Evolutionary conservation across 2,329 filamentous ascomycete species (phyloP), one percentile per base, ranked within the genome.

Genomic region (Sclerotiophoma versabilis): DNA sequence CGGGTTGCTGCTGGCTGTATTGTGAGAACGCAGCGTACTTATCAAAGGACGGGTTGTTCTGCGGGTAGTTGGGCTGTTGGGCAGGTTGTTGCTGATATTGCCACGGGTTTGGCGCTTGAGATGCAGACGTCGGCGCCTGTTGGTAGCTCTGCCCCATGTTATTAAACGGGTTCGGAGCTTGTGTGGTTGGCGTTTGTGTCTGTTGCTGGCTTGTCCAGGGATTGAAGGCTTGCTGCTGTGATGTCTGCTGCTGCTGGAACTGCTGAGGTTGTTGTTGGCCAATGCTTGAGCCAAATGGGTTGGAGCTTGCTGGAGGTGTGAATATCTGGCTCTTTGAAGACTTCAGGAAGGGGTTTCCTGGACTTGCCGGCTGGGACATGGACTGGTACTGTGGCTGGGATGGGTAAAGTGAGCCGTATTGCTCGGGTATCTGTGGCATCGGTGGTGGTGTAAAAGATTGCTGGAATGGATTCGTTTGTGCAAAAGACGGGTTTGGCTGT

Each of bases 231-330:
- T 68, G 64, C 53, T 56, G 59, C 32, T 62, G 59, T 27, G 51
- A 52, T 10, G 29, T 37, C 29, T 49, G 53, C 43, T 62, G 61
- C 20, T 55, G 44, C 36, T 63, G 60, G 8, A 54, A 54, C 25
- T 54, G 85, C 62, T 86, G 85, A 27, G 57, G 51, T 30, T 59
- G 54, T 30, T 59, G 54, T 29, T 68, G 64, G 17, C 51, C 84
- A 4, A 95, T 29, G 19, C 44, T 63, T 59, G 43, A 59, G 61
- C 73, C 72, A 63, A 78, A 79, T 2, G 76, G 75, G 63, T 79
- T 78, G 29, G 66, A 62, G 39, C 49, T 66, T 29, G 57, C 45
- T n/a, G 59, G 38, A 6, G 77, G 62, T 8, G 74, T 60, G 49
- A 80, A 79, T 25, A 75, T 74, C 53, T 81, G 78, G 38, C 75